Conservation (phyloP, 352 stramenopile genomes). For the Pythium monospermum region DNA sequence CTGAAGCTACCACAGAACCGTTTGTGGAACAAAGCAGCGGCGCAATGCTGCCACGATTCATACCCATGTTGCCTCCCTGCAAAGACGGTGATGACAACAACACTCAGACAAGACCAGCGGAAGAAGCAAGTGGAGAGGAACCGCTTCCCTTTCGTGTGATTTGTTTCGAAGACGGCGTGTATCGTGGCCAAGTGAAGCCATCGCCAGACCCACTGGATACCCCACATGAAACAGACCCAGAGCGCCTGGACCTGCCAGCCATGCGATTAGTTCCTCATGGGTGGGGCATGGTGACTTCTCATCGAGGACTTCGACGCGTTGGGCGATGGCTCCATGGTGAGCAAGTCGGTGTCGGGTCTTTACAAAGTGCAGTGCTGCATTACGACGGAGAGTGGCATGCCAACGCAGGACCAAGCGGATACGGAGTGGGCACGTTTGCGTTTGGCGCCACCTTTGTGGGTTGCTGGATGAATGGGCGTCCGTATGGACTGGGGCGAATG, state of each 20-base stretch:
- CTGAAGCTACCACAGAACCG: neutral
- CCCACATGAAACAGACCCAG: neutral
- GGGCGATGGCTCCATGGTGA: constrained; percentile 37
- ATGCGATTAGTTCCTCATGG: constrained; percentile 28
- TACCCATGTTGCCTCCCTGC: constrained; percentile 3
- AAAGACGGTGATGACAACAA: too few species aligned
- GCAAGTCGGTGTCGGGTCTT: constrained; percentile 30
- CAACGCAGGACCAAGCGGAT: constrained; percentile 14
- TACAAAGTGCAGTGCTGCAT: constrained; percentile 28
- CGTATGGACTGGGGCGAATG: constrained; percentile 34
- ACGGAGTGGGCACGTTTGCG: constrained; percentile 41
- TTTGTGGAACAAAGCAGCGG: neutral
- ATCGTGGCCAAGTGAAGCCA: constrained; percentile 15
- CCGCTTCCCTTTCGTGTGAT: constrained; percentile 8
- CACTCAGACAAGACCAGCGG: too few species aligned
- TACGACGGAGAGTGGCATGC: constrained; percentile 45
- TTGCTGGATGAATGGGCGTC: constrained; percentile 26
- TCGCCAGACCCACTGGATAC: neutral
- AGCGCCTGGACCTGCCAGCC: neutral
- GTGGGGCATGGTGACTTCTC: constrained; percentile 33
- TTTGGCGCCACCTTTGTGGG: constrained; percentile 40
- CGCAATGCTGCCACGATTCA: neutral
- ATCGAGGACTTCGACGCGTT: constrained; percentile 23
- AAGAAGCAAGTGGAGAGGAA: too few species aligned
- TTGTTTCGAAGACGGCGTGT: constrained; percentile 19